A percentile compares a stretch with the other conserved stretches of the same genome.
phyloP scores from a whole-genome alignment of 257 asterid genomes.

The Fraxinus quadrangulata region DNA sequence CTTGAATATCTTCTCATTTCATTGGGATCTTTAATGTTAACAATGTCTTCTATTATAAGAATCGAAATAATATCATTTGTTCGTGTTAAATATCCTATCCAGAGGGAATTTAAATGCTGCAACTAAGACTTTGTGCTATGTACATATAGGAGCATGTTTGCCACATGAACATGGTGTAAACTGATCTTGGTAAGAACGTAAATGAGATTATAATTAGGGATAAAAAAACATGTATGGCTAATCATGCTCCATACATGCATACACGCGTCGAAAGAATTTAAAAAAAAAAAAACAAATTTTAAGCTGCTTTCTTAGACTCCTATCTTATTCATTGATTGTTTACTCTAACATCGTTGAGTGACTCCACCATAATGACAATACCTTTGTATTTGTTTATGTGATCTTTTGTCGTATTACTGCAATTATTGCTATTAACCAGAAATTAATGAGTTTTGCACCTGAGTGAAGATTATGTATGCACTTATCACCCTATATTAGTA shows the following conservation, averaged over 20 bases:
- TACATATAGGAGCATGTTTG: neutral
- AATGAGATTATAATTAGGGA: neutral
- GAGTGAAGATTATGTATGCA: no score
- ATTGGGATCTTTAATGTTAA: neutral
- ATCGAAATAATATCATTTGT: neutral
- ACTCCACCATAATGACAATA: neutral
- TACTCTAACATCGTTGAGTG: neutral
- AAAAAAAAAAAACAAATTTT: neutral
- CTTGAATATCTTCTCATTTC: no score
- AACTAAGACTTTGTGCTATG: neutral
- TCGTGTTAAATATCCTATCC: slow-evolving; percentile 6
- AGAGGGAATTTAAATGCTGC: neutral
- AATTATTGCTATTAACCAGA: no score
- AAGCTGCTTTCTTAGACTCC: slow-evolving; percentile 1
- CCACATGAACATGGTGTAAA: neutral
- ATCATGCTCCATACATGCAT: neutral
- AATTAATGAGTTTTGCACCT: no score
- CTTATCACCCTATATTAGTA: no score
- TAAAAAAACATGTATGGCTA: neutral
- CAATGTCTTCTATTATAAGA: neutral
- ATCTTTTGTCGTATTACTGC: neutral
- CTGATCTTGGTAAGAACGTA: neutral
- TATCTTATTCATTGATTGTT: neutral
- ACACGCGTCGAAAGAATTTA: neutral
- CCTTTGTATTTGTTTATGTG: slow-evolving; percentile 14